Evolutionary conservation across 768 basidiomycete genomes (phyloP), one percentile per base, ranked within the genome.

Genomic region (Boletus tomentosulus): DNA sequence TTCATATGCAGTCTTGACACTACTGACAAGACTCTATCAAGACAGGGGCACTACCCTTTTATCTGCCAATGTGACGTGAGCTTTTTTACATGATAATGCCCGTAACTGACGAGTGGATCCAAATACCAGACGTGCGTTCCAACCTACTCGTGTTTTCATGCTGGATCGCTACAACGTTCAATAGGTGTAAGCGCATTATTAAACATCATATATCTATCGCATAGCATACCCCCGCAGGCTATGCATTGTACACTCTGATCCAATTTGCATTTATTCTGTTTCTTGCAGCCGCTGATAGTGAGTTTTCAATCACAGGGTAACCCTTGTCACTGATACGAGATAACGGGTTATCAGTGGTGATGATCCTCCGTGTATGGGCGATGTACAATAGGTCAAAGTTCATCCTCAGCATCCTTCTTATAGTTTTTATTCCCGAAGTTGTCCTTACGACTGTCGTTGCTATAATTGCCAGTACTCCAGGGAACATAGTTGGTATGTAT

Each of bases 281-380:
- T 45, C 33, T 59, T 5, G 48, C 30, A 16, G 51, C 58, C 8
- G 41, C 49, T 3, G 25, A 59, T 31, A 0, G 57, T 58, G 30
- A 46, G 57, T 46, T 39, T 19, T 16, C 8, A 13, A 44, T 34
- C 27, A 7, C 4, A 28, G n/a, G 31, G 33, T 22, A 10, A 24
- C 28, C 10, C 15, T 12, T 39, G 6, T 35, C 13, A n/a, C 19
- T 28, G 22, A 24, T 30, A 16, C 19, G 19, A 45, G 28, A 22
- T n/a, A 39, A 30, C 11, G 43, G 12, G 30, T 19, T 34, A 11
- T 28, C 25, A 57, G 56, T 43, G 42, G 19, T 48, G 15, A 59
- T 59, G 57, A 25, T 59, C 13, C 48, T 57, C 22, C 54, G 54
- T 10, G 56, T 56, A n/a, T 56, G 45, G 39, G 54, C 55, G 27